phyloP scores from a whole-genome alignment of 2,329 filamentous ascomycete genomes.

The Cyphellophora attinorum region DNA sequence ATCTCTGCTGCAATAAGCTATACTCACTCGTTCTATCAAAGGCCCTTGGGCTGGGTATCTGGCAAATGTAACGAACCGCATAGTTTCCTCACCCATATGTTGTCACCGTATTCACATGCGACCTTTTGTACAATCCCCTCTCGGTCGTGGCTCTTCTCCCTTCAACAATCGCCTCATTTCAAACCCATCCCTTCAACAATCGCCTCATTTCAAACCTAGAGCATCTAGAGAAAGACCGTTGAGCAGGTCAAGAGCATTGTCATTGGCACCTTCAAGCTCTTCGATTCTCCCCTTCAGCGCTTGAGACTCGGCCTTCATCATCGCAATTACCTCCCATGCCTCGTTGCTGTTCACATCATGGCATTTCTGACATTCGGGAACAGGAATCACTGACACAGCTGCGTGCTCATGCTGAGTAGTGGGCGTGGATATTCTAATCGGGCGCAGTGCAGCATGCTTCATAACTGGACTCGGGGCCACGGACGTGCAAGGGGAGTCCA shows the following conservation, averaged over 20 bases:
- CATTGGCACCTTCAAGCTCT: slow-evolving; percentile 45
- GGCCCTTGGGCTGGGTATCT: too few species aligned
- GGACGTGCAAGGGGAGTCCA: slow-evolving; percentile 11
- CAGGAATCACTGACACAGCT: slow-evolving; percentile 13
- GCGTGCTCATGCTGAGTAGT: slow-evolving; percentile 12
- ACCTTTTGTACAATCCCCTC: too few species aligned
- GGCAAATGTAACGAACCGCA: too few species aligned
- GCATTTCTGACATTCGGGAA: slow-evolving; percentile 30
- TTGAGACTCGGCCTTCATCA: slow-evolving; percentile 46
- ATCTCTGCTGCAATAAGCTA: too few species aligned
- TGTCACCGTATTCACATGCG: too few species aligned
- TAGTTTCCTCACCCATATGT: too few species aligned
- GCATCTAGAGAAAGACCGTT: slow-evolving; percentile 1
- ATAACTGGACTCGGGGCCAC: slow-evolving; percentile 9
- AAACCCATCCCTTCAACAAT: too few species aligned
- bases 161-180: neutral
- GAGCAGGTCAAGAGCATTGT: slow-evolving; percentile 40
- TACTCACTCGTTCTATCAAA: too few species aligned
- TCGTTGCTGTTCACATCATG: slow-evolving; percentile 31
- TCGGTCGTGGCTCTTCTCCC: too few species aligned
- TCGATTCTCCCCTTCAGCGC: slow-evolving; percentile 42
- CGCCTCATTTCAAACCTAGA: neutral
- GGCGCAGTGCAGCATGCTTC: slow-evolving; percentile 5
- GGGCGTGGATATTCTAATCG: slow-evolving; percentile 30
- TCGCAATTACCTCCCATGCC: slow-evolving; percentile 44